Percentiles rank a stretch among this genome's conserved stretches.
Evolutionary conservation across 2,329 filamentous ascomycete species (phyloP).

Genomic region (Alternaria rosae): DNA sequence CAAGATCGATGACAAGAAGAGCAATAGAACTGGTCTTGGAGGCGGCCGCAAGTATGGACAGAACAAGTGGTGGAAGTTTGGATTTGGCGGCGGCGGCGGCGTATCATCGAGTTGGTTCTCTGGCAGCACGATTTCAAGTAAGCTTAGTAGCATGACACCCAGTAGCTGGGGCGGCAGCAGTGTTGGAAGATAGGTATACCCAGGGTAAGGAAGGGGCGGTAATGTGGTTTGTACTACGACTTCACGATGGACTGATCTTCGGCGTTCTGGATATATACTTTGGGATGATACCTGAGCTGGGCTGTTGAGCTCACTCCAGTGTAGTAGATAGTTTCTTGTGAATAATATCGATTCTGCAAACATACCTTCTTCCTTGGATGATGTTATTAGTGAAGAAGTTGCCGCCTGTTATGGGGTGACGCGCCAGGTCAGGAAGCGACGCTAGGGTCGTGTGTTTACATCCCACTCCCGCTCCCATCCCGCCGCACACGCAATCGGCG

Average conservation of each 20-base stretch:
- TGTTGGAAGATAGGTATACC: conserved; percentile 21
- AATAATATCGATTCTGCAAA: too few species aligned
- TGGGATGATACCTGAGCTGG: conserved; percentile 17
- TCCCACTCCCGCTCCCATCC: conserved; percentile 9
- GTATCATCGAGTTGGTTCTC: conserved; percentile 45
- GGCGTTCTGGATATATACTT: conserved; percentile 11
- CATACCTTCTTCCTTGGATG: too few species aligned
- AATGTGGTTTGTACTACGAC: conserved; percentile 4
- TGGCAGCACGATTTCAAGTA: conserved; percentile 48
- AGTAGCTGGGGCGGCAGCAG: conserved; percentile 46
- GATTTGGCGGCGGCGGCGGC: conserved; percentile 39
- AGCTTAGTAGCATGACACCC: conserved; percentile 43
- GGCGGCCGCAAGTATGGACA: conserved; percentile 32
- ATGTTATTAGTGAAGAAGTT: not conserved
- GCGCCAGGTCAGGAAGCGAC: not conserved
- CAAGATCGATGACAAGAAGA: conserved; percentile 42
- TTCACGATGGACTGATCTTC: conserved; percentile 5
- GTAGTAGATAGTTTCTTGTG: conserved; percentile 6
- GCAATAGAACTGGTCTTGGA: conserved; percentile 33
- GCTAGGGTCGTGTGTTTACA: conserved; percentile 16
- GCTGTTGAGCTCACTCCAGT: not conserved
- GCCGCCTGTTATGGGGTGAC: not conserved
- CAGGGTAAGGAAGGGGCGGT: conserved; percentile 1
- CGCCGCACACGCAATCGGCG: conserved; percentile 10
- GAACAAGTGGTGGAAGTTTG: conserved; percentile 31